Evolutionary conservation across 371 early-diverging fungal species (phyloP).

Genomic region (Circinella umbellata): DNA sequence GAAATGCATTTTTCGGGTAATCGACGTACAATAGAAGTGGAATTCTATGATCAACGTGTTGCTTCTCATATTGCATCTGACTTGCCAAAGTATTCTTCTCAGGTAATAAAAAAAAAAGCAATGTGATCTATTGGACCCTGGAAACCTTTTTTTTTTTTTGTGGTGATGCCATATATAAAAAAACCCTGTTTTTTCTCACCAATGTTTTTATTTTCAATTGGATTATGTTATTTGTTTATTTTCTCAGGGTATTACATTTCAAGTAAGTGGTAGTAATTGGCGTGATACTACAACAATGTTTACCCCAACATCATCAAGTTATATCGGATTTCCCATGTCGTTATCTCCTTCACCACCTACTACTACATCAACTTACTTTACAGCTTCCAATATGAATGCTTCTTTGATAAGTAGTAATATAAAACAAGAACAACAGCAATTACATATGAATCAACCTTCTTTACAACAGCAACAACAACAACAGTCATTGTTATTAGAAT

Average conservation of each 20-base stretch:
- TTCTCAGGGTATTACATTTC: not conserved
- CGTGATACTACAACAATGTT: conserved; percentile 1
- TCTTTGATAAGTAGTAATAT: too few relatives aligned
- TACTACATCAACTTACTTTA: not conserved
- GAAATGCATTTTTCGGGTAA: conserved; percentile 6
- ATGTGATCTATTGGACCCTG: not conserved
- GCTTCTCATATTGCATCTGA: conserved; percentile 6
- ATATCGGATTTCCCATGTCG: not conserved
- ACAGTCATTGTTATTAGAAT: too few relatives aligned
- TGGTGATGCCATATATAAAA: not conserved
- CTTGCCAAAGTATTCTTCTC: conserved; percentile 13
- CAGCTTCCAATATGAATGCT: not conserved
- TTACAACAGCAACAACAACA: too few relatives aligned
- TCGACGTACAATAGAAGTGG: conserved; percentile 13
- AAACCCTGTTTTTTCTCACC: conserved; percentile 4
- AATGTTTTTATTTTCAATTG: too few relatives aligned
- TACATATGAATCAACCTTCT: too few relatives aligned
- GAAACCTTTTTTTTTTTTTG: not conserved
- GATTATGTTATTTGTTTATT: too few relatives aligned
- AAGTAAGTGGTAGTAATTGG: not conserved
- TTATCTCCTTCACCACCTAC: not conserved
- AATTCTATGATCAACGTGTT: conserved; percentile 16
- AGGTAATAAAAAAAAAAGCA: conserved; percentile 8
- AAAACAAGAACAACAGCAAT: too few relatives aligned
- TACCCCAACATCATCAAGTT: not conserved